Evolutionary conservation across 2,329 filamentous ascomycete genomes (phyloP), one percentile per base, ranked within the genome.

Genomic region (Beauveria scarabaeidicola): DNA sequence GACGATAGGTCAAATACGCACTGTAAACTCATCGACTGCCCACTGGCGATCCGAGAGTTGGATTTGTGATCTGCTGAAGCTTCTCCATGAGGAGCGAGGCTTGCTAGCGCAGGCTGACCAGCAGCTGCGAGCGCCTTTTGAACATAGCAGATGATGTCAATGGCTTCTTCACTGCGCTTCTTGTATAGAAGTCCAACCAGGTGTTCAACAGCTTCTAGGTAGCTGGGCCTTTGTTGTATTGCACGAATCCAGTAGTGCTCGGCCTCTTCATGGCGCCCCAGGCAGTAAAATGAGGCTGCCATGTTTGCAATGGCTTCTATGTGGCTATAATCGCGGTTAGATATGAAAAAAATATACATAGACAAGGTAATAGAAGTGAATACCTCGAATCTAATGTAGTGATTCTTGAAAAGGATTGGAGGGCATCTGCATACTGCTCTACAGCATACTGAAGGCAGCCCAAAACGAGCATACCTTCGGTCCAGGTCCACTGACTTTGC

Each of bases 191-290:
- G 77, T 1, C 91, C 91, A 32, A 97, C 89, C 1, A 99, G 81
- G 75, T 97, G 92, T 70, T 99, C 94, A 3, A 94, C 91, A 8
- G 94, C 92, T 74, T 99, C 94, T 60, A 99, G 89, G 73, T 96
- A 95, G 69, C 86, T 89, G 0, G 94, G 94, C 9, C 90, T 86
- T 60, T 90, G 77, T 68, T 86, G 89, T 27, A 97, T 85, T n/a
- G 91, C 91, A 62, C 83, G 84, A 64, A 88, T 78, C 94, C 94
- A 99, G 68, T 91, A 83, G 61, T 85, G 81, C 69, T 96, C 88
- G 7, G 94, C 94, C 68, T 97, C 93, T 52, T 88, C 82, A 61
- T 88, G 88, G 61, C 88, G 86, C 62, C 90, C 86, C 10, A 97
- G 81, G 60, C 91, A 91, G 65, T 96, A 86, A 25, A 96, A 77